Conservation (phyloP, 345 rosid genomes). For the Acer campestre region DNA sequence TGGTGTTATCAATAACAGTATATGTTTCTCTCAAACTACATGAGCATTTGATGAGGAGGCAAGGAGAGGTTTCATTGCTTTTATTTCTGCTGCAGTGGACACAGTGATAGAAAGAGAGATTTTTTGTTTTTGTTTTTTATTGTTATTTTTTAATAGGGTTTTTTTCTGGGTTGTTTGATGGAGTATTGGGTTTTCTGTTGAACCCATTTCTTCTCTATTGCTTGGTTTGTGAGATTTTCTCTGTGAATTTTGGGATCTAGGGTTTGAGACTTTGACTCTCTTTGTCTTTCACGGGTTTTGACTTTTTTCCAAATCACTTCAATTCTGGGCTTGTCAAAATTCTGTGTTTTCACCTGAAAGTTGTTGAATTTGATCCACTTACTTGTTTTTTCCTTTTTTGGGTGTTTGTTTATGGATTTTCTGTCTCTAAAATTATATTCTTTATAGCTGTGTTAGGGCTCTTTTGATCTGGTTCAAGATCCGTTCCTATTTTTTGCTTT, state of each 20-base stretch:
- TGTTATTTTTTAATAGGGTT: background rate
- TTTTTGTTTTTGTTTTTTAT: background rate
- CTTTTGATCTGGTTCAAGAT: conserved; percentile 41
- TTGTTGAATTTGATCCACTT: conserved; percentile 8
- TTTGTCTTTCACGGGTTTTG: conserved; percentile 48
- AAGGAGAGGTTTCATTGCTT: conserved; percentile 31
- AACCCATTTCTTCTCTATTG: conserved; percentile 23
- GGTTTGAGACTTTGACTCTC: conserved; percentile 53
- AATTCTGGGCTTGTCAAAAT: conserved; percentile 18
- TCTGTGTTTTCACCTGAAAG: conserved; percentile 29
- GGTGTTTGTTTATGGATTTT: conserved; percentile 1
- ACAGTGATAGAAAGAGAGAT: conserved; percentile 13
- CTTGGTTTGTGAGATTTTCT: conserved; percentile 20
- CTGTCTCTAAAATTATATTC: background rate
- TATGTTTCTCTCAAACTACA: conserved; percentile 27
- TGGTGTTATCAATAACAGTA: conserved; percentile 28
- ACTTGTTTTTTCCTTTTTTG: background rate
- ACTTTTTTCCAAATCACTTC: conserved; percentile 36
- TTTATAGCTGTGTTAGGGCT: conserved; percentile 28
- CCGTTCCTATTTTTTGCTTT: conserved; percentile 20
- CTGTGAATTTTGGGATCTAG: conserved; percentile 43
- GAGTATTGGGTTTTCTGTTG: conserved; percentile 13
- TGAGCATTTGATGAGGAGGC: conserved; percentile 40
- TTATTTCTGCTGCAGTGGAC: conserved; percentile 34
- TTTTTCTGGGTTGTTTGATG: conserved; percentile 14